Evolutionary conservation across 1,139 yeast genomes (phyloP).

Genomic region (Suhomyces bokatorum): DNA sequence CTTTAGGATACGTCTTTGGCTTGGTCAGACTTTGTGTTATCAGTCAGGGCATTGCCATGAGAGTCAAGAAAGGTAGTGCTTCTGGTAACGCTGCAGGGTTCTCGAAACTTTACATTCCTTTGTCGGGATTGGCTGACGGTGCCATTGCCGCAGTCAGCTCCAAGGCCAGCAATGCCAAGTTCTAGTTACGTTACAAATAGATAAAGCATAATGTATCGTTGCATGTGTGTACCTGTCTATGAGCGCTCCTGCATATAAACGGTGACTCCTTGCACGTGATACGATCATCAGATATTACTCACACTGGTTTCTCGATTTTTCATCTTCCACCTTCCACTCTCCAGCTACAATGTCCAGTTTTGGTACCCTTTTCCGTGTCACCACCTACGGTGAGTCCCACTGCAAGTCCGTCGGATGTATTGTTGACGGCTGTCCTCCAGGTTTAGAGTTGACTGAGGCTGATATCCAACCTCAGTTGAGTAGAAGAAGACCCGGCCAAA

Average conservation of each 20-base stretch:
- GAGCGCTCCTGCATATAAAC: neutral
- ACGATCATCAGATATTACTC: slow-evolving; percentile 11
- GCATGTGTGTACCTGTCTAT: no score
- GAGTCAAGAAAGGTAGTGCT: slow-evolving; percentile 58
- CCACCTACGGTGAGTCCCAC: slow-evolving; percentile 98
- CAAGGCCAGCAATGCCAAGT: slow-evolving; percentile 7
- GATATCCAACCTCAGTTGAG: slow-evolving; percentile 95
- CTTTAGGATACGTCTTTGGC: slow-evolving; percentile 60
- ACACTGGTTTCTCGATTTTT: slow-evolving; percentile 12
- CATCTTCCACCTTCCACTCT: neutral
- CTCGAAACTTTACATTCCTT: slow-evolving; percentile 44
- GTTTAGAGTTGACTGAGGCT: slow-evolving; percentile 75
- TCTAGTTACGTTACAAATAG: slow-evolving; percentile 4
- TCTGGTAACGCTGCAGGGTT: slow-evolving; percentile 53
- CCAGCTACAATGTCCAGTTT: slow-evolving; percentile 40
- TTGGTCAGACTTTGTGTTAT: slow-evolving; percentile 60
- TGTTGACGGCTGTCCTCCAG: slow-evolving; percentile 98
- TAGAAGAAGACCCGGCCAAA: slow-evolving; percentile 97
- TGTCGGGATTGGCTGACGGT: slow-evolving; percentile 40
- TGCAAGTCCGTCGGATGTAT: slow-evolving; percentile 98
- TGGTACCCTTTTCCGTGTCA: slow-evolving; percentile 58
- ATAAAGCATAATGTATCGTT: neutral
- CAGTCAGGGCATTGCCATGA: slow-evolving; percentile 67
- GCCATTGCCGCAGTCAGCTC: slow-evolving; percentile 13
- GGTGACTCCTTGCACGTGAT: slow-evolving; percentile 7